Base-by-base conservation (phyloP, 257 asterid genomes). In the Solanum peruvianum region DNA sequence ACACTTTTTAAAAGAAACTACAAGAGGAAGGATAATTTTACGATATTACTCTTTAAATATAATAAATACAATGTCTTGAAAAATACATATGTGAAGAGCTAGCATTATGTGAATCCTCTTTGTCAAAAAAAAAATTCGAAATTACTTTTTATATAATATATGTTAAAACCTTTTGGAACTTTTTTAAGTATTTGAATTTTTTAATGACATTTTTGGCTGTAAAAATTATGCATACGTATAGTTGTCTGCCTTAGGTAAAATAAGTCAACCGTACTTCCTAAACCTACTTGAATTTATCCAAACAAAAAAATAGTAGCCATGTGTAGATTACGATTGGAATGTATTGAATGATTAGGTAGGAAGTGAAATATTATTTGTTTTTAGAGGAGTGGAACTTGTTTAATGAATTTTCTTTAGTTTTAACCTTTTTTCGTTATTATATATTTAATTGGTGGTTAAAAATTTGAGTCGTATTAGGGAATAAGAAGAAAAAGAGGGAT, bases 1-100 rank as follows among this genome's bases (percentile, higher is more conserved):
- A 52, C 0, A 52, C 2, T 52, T 52, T 0, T 52, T 52, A 52
- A 3, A 0, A 52, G 1, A 52, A 52, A 52, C 1, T 16, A 52
- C 6, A 52, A 52, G 18, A 6, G 20, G 10, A 52, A 52, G 0
- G 1, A 9, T 52, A 52, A 52, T 52, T 52, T 16, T 52, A 52
- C 7, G 18, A 6, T 16, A 52, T 52, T 23, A 52, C 4, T 9
- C 1, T 52, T 52, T 52, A 3, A 16, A 52, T 52, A 52, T 52
- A 16, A 52, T 52, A 16, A 52, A 52, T 6, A 52, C 4, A 52
- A 52, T 16, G 4, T 52, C 3, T 16, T 52, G 9, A 52, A 1
- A 49, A 49, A 49, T 13, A 15, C 76, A 56, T 1, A 56, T 18
- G 5, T 56, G 11, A 2, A 0, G 25, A 56, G 11, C 11, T 56